A percentile compares a stretch with the other conserved stretches of the same genome.
These are phyloP conservation scores for Eucalyptus caleyi DNA, from an alignment of 345 rosid genomes.

Conservation along the genomic window DNA sequence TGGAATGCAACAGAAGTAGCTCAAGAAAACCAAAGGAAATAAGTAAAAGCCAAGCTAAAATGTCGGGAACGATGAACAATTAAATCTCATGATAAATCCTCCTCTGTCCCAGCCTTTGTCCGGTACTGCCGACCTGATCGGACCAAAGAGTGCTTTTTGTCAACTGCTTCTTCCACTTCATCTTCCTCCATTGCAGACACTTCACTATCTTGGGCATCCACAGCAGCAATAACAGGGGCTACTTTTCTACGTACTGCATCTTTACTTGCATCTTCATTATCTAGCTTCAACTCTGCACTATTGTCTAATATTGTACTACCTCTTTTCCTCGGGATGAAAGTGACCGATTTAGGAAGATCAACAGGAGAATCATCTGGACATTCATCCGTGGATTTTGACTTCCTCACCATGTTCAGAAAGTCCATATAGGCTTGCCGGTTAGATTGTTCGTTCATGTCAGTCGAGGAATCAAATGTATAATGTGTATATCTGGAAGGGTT, in stretches of 20 bases:
- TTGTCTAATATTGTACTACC: constrained; percentile 3
- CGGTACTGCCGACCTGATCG: constrained; percentile 53
- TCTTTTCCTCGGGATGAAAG: constrained; percentile 63
- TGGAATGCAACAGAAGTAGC: neutral
- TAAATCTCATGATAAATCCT: constrained; percentile 9
- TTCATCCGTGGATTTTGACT: neutral
- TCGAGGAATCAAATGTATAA: constrained; percentile 41
- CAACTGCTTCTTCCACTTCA: constrained; percentile 19
- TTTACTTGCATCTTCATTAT: constrained; percentile 6
- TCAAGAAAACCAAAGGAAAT: neutral
- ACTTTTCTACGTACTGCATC: constrained; percentile 9
- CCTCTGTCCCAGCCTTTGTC: constrained; percentile 19
- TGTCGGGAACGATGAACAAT: neutral
- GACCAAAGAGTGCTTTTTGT: neutral
- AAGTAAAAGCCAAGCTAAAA: neutral
- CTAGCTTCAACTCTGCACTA: constrained; percentile 3
- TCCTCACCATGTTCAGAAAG: constrained; percentile 30
- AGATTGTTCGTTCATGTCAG: constrained; percentile 55
- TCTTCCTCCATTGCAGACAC: constrained; percentile 66
- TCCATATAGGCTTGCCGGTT: constrained; percentile 55
- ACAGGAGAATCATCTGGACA: constrained; percentile 8
- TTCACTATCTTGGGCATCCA: constrained; percentile 19
- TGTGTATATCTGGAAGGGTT: constrained; percentile 73
- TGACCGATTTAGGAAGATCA: constrained; percentile 42
- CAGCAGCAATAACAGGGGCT: constrained; percentile 21